Conservation (phyloP, 1,284 basidiomycete species). For the Naganishia cerealis region DNA sequence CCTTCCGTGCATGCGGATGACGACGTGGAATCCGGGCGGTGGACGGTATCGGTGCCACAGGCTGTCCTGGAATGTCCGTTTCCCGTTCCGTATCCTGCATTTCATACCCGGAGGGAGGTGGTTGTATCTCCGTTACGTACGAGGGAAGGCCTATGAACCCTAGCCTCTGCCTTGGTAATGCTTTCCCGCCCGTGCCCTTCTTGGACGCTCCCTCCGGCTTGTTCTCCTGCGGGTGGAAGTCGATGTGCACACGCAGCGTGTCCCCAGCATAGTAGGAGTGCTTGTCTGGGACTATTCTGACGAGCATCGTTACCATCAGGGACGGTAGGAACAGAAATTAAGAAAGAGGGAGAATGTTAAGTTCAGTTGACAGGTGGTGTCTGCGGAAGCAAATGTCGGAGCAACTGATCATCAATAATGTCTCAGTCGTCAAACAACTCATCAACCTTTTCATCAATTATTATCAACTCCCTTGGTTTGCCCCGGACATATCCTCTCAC, state of each 20-base stretch:
- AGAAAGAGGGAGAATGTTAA: no score
- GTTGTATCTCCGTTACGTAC: background rate
- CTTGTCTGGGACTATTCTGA: background rate
- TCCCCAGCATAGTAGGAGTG: conserved; percentile 19
- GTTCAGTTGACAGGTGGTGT: no score
- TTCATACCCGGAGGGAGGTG: background rate
- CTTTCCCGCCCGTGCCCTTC: background rate
- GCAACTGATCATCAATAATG: no score
- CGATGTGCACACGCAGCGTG: background rate
- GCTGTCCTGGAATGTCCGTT: background rate
- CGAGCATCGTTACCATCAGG: background rate
- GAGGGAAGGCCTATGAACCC: background rate
- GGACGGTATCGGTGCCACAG: background rate
- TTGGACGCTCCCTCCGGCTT: background rate
- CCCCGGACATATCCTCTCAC: no score
- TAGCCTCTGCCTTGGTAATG: background rate
- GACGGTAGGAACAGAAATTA: no score
- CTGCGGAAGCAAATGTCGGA: no score
- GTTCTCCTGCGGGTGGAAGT: background rate
- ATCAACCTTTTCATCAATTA: no score
- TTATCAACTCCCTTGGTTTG: no score
- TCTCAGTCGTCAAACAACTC: no score
- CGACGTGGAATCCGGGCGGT: conserved; percentile 1
- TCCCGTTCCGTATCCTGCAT: background rate
- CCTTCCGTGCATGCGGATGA: conserved; percentile 19